Base-by-base conservation (phyloP, 345 rosid genomes). In the Nephelium lappaceum region DNA sequence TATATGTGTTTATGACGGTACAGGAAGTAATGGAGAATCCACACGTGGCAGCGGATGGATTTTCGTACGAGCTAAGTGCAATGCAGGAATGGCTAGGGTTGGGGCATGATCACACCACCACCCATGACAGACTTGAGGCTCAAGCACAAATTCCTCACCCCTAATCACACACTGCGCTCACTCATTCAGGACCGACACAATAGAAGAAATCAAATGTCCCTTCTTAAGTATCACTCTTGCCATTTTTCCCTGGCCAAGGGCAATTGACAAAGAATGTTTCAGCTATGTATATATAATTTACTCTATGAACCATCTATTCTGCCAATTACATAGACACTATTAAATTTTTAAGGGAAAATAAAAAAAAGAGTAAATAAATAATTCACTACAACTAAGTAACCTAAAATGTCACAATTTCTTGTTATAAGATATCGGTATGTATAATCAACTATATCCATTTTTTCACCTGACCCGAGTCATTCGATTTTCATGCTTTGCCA, bases 21-120 rank as follows among this genome's bases (percentile, higher is more conserved):
- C 89, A 94, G 97, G 95, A 91, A 6, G 88, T 90, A 23, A 95
- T 93, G 98, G 86, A 87, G 81, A 84, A 88, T 78, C 98, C 98
- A 62, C 88, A 92, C 14, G 71, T 92, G 9, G 97, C 97, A 10
- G 98, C 92, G 0, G 98, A 93, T 39, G 98, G 98, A 67, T 87
- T 91, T 74, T 91, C 98, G 0, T 95, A 95, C 11, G 98, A 93
- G 89, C 68, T 85, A 15, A 98, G 85, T 65, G 95, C 97, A 7
- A 90, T 93, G 8, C 81, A 87, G 49, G 94, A 90, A 79, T 95
- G 98, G 98, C 72, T 92, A 11, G 79, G 82, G 84, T 87, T 82
- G 83, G 95, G 95, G 73, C 86, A 86, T 42, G 91, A 86, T 5
- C n/a, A n/a, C n/a, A n/a, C 88, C 93, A 39, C 92, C 98, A 24